A percentile compares a stretch with the other conserved stretches of the same genome.
These are phyloP conservation scores for Leccinum sublutescens DNA, from an alignment of 768 basidiomycete species.

Conservation along the genomic window DNA sequence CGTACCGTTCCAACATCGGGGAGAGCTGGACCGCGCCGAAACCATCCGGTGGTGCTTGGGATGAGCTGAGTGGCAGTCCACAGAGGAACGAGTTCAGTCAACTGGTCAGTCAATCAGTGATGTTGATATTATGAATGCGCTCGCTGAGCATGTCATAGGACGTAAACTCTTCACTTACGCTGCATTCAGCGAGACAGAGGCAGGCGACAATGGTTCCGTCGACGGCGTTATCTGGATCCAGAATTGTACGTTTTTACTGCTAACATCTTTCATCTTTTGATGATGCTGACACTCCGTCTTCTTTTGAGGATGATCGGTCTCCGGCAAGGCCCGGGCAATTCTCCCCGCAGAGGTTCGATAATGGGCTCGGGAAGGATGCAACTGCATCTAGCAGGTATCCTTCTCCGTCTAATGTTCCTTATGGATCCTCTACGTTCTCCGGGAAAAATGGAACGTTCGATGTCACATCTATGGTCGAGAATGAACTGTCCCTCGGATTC, in stretches of 20 bases:
- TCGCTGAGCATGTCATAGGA: slow-evolving; percentile 37
- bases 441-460: slow-evolving; percentile 37
- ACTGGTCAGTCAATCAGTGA: slow-evolving; percentile 39
- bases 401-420: slow-evolving; percentile 45
- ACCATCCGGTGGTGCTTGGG: slow-evolving; percentile 57
- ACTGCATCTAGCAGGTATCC: slow-evolving; percentile 40
- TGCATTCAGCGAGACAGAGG: slow-evolving; percentile 48
- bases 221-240: slow-evolving; percentile 37
- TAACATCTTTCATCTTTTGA: slow-evolving; percentile 13
- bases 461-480: slow-evolving; percentile 43
- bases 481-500: slow-evolving; percentile 54
- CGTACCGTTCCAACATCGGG: slow-evolving; percentile 44
- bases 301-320: slow-evolving; percentile 46
- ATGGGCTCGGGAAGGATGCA: slow-evolving; percentile 41
- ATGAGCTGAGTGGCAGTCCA: slow-evolving; percentile 49
- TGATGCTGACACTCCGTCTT: slow-evolving; percentile 18
- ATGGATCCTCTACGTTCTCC: slow-evolving; percentile 31
- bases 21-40: slow-evolving; percentile 55
- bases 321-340: slow-evolving; percentile 47
- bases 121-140: neutral
- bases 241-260: slow-evolving; percentile 35
- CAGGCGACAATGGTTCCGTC: slow-evolving; percentile 41
- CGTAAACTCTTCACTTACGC: slow-evolving; percentile 37
- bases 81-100: slow-evolving; percentile 50
- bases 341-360: slow-evolving; percentile 56